These are phyloP conservation scores for Sporobolomyces roseus DNA, from an alignment of 768 basidiomycete species.

Conservation along the genomic window DNA sequence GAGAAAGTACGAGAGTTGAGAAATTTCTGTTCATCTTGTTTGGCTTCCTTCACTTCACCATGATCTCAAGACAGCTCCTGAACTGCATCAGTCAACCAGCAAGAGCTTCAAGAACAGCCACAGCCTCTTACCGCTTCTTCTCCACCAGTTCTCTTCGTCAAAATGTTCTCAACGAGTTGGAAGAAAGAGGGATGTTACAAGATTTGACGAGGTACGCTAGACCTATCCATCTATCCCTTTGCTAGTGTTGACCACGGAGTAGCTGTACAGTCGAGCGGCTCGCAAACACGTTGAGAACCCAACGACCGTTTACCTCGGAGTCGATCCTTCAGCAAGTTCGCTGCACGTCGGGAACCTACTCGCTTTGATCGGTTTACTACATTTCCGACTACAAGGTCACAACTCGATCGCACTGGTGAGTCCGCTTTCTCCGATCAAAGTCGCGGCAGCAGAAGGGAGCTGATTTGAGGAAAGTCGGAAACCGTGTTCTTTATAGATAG, in stretches of 20 bases:
- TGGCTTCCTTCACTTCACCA: not conserved
- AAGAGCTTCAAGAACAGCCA: not conserved
- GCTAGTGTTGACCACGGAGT: too few species aligned
- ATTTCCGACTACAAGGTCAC: conserved; percentile 84
- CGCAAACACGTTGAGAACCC: conserved; percentile 44
- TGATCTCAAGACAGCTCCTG: not conserved
- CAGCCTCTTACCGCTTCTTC: not conserved
- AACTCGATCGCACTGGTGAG: conserved; percentile 75
- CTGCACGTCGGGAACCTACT: conserved; percentile 92
- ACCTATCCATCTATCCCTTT: too few species aligned
- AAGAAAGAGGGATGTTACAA: conserved; percentile 27
- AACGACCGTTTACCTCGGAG: conserved; percentile 70
- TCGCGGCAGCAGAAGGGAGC: too few species aligned
- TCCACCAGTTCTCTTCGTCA: not conserved
- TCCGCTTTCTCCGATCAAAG: conserved; percentile 23
- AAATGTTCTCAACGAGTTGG: conserved; percentile 34
- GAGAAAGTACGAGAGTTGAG: not conserved
- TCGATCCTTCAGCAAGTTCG: conserved; percentile 86
- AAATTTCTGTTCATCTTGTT: not conserved
- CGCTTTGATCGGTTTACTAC: conserved; percentile 77
- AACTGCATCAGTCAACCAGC: too few species aligned
- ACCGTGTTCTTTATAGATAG: conserved; percentile 73
- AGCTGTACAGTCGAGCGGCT: conserved; percentile 40
- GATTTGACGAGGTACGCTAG: conserved; percentile 30
- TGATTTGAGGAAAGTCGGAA: too few species aligned